Evolutionary conservation across 2,329 filamentous ascomycete genomes (phyloP).

Genomic region (Colletotrichum viniferum): DNA sequence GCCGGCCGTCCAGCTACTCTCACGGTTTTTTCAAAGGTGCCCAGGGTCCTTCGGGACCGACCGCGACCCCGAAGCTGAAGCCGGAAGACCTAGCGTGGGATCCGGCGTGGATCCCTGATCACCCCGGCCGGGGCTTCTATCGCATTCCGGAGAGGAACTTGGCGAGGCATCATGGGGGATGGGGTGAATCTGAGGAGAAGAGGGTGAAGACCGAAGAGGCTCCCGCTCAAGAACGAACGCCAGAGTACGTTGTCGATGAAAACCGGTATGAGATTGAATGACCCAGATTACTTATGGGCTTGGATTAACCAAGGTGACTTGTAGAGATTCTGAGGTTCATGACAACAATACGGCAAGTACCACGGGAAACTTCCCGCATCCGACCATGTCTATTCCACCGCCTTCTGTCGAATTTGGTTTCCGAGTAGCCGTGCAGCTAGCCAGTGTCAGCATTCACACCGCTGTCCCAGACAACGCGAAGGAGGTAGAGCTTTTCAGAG

Average conservation of each 20-base stretch:
- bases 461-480: background rate
- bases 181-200: background rate
- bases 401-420: constrained; percentile 53
- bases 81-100: background rate
- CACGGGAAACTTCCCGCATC: constrained; percentile 34
- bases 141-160: background rate
- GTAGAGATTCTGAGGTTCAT: background rate
- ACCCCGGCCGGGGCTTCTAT: background rate
- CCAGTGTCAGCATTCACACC: background rate
- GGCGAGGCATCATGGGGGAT: background rate
- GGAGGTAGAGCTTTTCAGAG: constrained; percentile 50
- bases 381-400: constrained; percentile 45
- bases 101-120: background rate
- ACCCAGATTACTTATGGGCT: no score
- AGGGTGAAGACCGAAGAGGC: background rate
- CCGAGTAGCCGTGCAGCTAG: constrained; percentile 43
- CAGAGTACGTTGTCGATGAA: no score
- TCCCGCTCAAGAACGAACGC: background rate
- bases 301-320: background rate
- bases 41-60: background rate
- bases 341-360: background rate
- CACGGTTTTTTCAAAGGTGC: background rate
- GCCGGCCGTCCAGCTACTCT: background rate
- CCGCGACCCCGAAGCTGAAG: background rate
- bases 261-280: background rate